Base-by-base conservation (phyloP, 2,329 filamentous ascomycete species). In the Chaetomium sp. region DNA sequence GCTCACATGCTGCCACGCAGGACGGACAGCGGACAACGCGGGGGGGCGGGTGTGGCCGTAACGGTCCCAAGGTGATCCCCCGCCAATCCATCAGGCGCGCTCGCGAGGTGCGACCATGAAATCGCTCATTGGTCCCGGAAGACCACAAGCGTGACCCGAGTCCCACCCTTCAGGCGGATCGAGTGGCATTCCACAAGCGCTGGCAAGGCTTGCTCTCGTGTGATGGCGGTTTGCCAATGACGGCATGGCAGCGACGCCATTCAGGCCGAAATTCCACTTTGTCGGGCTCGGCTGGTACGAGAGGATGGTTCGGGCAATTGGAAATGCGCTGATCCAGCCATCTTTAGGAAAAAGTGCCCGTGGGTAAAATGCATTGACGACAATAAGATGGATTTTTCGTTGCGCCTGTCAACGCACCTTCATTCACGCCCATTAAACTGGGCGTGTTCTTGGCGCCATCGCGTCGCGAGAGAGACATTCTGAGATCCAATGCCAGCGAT, bases 41-140 rank as follows among this genome's bases (percentile, higher is more conserved):
- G 64, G 64, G 49, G 49, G 23, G 49, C 5, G n/a, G 21, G 21
- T 16, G 49, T 25, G 13, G 50, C 50, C 42, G 60, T 51, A 60
- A 23, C 31, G 25, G 29, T 31, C 45, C 27, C 50, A 23, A 31
- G 45, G 21, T 47, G 60, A 57, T 45, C n/a, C 53, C 50, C 23
- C 16, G 38, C 16, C 38, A 19, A n/a, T 42, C 16, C 38, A 42
- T 42, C 38, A 42, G 38, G 38, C 38, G 19, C 38, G 58, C 49
- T 54, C 45, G 59, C 33, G 58, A 50, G 19, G 35, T 51, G 51
- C 56, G 56, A 25, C 35, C 57, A 35, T 53, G 38, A 53, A 62
- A 50, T 42, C 42, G 57, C 53, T 54, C 54, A 66, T 66, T 66
- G 65, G 65, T 33, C 45, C 57, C 59, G 61, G 47, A 50, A 58